Conservation (phyloP, 2,329 filamentous ascomycete genomes). For the Truncatella angustata region DNA sequence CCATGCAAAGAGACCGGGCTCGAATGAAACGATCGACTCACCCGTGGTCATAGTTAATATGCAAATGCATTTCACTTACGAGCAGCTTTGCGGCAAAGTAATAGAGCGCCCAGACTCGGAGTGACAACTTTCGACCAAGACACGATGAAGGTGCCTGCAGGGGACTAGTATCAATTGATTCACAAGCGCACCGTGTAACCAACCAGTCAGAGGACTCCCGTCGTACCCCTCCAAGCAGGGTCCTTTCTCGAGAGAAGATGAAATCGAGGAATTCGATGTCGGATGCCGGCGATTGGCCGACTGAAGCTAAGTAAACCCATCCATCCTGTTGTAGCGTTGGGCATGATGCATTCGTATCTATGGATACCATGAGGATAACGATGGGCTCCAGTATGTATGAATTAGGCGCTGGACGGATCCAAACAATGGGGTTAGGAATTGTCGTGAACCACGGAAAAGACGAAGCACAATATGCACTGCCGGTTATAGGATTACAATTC, state of each 20-base stretch:
- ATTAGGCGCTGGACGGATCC: not conserved
- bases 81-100: not conserved
- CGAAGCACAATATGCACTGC: not conserved
- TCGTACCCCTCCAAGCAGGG: conserved; percentile 11
- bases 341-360: not conserved
- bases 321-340: not conserved
- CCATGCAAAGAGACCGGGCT: conserved; percentile 5
- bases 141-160: conserved; percentile 6
- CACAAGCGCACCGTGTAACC: conserved; percentile 6
- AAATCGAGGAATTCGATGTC: not conserved
- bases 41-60: not conserved
- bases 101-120: not conserved
- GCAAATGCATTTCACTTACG: not conserved
- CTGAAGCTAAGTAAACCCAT: not conserved
- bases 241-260: not conserved
- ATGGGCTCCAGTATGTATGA: too few relatives aligned
- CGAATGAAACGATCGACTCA: conserved; percentile 8
- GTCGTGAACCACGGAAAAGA: not conserved
- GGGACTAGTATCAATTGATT: not conserved
- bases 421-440: not conserved
- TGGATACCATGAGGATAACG: not conserved
- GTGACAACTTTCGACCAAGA: not conserved
- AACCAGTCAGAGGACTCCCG: conserved; percentile 5
- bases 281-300: conserved; percentile 3
- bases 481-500: not conserved